These are phyloP conservation scores for Xylaria digitata DNA, from an alignment of 2,329 filamentous ascomycete species.

Conservation along the genomic window DNA sequence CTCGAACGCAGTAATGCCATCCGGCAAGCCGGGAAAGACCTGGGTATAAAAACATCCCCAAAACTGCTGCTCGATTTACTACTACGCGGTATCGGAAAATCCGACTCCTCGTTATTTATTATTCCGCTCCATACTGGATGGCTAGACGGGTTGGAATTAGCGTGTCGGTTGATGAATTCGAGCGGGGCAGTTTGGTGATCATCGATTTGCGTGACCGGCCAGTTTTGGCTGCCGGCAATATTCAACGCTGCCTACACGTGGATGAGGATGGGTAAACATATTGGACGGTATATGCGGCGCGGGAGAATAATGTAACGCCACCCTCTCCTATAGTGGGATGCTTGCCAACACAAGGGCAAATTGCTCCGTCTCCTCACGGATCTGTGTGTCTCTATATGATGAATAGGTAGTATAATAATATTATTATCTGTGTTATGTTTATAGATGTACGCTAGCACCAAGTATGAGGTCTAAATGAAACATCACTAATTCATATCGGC, in stretches of 20 bases:
- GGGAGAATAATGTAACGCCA: slow-evolving; percentile 20
- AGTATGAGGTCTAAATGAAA: too few species aligned
- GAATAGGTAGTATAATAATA: too few species aligned
- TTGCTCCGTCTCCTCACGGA: too few species aligned
- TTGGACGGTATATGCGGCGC: slow-evolving; percentile 5
- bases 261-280: slow-evolving; percentile 16
- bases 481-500: too few species aligned
- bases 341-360: too few species aligned
- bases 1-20: background rate
- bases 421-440: too few species aligned
- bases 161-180: background rate
- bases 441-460: too few species aligned
- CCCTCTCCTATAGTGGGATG: background rate
- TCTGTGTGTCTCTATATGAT: too few species aligned
- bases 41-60: background rate
- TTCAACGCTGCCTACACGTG: slow-evolving; percentile 10
- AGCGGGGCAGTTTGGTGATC: slow-evolving; percentile 5
- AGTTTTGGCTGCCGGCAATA: slow-evolving; percentile 22
- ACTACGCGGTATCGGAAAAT: background rate
- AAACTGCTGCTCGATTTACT: background rate
- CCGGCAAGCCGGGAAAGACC: background rate
- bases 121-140: background rate
- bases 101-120: background rate
- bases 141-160: slow-evolving; percentile 1
- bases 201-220: background rate